A percentile compares a stretch with the other conserved stretches of the same genome.
phyloP scores from a whole-genome alignment of 768 basidiomycete species.

The Tulasnella sp. region DNA sequence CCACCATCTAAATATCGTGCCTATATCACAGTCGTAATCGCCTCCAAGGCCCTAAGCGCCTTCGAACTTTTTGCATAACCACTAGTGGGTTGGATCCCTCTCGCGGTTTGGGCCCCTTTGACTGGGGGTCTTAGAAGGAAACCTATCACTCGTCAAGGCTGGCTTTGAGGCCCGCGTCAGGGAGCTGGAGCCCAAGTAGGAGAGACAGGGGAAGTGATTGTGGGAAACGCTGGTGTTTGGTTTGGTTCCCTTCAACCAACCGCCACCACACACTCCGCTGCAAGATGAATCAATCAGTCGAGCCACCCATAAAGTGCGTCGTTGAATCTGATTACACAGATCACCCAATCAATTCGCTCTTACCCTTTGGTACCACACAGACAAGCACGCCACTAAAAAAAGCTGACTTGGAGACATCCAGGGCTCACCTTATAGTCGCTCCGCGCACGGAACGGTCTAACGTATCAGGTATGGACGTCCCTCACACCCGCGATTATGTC shows the following conservation, averaged over 20 bases:
- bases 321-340: not conserved
- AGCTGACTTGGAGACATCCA: not conserved
- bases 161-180: too few species aligned
- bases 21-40: too few species aligned
- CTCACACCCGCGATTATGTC: not conserved
- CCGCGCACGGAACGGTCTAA: not conserved
- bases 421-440: not conserved
- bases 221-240: not conserved
- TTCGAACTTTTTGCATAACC: too few species aligned
- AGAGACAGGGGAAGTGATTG: too few species aligned
- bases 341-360: not conserved
- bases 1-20: too few species aligned
- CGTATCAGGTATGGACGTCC: not conserved
- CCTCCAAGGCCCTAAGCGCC: too few species aligned
- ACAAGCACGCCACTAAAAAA: not conserved
- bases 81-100: too few species aligned
- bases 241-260: not conserved
- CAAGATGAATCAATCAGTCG: not conserved
- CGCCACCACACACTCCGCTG: not conserved
- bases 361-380: not conserved
- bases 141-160: too few species aligned
- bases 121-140: too few species aligned
- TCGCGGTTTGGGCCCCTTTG: too few species aligned
- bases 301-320: not conserved
- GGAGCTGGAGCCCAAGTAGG: too few species aligned